These are phyloP conservation scores for Oldenlandia corymbosa DNA, from an alignment of 257 asterid genomes.

Conservation along the genomic window DNA sequence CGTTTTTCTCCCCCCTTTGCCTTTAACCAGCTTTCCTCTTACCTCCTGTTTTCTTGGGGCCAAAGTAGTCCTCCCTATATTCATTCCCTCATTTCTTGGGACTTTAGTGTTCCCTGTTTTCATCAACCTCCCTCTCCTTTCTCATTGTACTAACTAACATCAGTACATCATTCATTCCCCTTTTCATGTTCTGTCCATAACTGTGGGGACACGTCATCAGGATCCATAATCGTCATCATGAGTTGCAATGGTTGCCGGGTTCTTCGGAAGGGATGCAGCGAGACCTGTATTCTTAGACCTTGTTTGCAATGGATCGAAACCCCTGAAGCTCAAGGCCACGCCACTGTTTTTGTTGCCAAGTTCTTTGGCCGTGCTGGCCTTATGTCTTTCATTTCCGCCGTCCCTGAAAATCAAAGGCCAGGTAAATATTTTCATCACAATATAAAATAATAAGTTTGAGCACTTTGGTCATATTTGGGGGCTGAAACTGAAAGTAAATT, in stretches of 20 bases:
- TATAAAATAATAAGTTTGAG: too few species aligned
- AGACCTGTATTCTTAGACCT: constrained; percentile 52
- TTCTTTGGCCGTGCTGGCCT: constrained; percentile 77
- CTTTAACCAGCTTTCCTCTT: constrained; percentile 3
- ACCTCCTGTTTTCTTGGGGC: constrained; percentile 22
- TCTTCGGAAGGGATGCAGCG: constrained; percentile 74
- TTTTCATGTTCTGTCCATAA: constrained; percentile 18
- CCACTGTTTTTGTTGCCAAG: constrained; percentile 72
- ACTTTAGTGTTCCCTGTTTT: too few species aligned
- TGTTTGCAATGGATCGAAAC: constrained; percentile 58
- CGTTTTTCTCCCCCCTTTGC: constrained; percentile 17
- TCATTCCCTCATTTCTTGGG: too few species aligned
- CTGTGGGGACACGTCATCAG: background rate
- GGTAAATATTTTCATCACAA: constrained; percentile 34
- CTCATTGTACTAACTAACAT: too few species aligned
- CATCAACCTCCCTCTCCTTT: too few species aligned
- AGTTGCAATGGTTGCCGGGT: constrained; percentile 78
- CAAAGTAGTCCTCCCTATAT: constrained; percentile 11
- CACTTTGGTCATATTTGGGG: background rate
- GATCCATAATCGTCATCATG: constrained; percentile 32
- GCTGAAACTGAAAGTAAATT: too few species aligned
- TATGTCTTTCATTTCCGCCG: constrained; percentile 61
- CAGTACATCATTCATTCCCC: too few species aligned
- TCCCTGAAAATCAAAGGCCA: constrained; percentile 52
- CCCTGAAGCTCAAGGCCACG: constrained; percentile 58